phyloP scores from a whole-genome alignment of 805 yeast genomes.

The Sugiyamaella floridensis region DNA sequence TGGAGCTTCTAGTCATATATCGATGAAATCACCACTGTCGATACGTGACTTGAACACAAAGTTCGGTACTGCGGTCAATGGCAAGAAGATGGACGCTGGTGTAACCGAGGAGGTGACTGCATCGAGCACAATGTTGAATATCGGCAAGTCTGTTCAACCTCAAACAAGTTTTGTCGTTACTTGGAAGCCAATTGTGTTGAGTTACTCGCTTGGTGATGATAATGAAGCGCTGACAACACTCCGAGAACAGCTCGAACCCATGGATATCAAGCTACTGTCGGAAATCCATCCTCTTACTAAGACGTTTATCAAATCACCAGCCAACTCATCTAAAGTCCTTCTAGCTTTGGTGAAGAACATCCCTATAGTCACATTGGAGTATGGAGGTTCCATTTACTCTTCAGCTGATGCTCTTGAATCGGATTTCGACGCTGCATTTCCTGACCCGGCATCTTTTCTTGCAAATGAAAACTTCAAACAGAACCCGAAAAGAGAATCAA shows the following conservation, averaged over 20 bases:
- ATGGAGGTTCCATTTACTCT: conserved; percentile 17
- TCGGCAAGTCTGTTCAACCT: conserved; percentile 1
- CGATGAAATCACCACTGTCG: conserved; percentile 13
- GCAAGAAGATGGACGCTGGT: conserved; percentile 7
- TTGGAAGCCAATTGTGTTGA: conserved; percentile 25
- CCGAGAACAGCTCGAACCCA: conserved; percentile 14
- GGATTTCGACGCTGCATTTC: conserved; percentile 23
- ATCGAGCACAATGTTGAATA: background rate
- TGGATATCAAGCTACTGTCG: conserved; percentile 27
- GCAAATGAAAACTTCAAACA: conserved; percentile 23
- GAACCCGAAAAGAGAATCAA: conserved; percentile 19
- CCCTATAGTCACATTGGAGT: conserved; percentile 28
- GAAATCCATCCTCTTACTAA: conserved; percentile 22
- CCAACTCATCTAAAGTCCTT: conserved; percentile 26
- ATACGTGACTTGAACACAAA: conserved; percentile 24
- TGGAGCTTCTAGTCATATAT: conserved; percentile 15
- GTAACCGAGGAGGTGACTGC: background rate
- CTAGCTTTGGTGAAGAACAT: conserved; percentile 30
- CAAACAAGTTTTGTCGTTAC: conserved; percentile 10
- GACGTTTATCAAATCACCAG: conserved; percentile 23
- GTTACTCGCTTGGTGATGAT: conserved; percentile 22
- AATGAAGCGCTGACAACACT: conserved; percentile 14
- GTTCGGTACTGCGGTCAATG: conserved; percentile 22
- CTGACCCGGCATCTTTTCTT: conserved; percentile 23
- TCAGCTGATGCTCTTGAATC: conserved; percentile 13